Evolutionary conservation across 352 stramenopile genomes (phyloP), one percentile per base, ranked within the genome.

Genomic region (Globisporangium canariense): DNA sequence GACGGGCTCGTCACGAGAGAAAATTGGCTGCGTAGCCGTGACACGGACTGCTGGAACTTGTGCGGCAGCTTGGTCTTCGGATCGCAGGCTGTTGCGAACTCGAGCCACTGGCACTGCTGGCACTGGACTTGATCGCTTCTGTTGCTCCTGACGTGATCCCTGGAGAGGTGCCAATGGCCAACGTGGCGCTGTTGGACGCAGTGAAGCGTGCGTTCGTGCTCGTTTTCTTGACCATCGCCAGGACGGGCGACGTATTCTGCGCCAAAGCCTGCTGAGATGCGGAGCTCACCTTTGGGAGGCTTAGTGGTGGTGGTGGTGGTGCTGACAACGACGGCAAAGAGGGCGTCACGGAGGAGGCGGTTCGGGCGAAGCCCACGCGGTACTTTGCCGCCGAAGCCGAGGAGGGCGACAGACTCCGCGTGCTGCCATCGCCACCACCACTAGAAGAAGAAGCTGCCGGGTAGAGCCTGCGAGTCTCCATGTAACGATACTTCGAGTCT

Each of bases 31-130:
- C 80, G 78, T 18, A 89, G 68, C 0, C 64, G 68, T 36, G 64
- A 77, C 46, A 89, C 80, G 51, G 80, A 77, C 6, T 80, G 68
- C 0, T 76, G 76, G 20, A 89, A 67, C 50, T 89, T 89, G 18
- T 77, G 70, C 0, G 80, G 78, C 1, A 86, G 64, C 40, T 88
- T 89, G 46, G 53, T 32, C 30, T 55, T 56, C 13, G 55, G 54
- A 22, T 28, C 25, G 25, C 25, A 28, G 25, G 25, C 25, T 28
- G 25, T 28, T 28, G 25, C 25, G 25, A 28, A 28, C 25, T 28
- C 25, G 25, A 28, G 25, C 25, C 25, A 28, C 1, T 28, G 2
- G 1, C 25, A 28, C 25, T 28, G 25, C 25, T 28, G 25, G 25
- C 25, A 28, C 25, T 28, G 25, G 25, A 25, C 25, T 2, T 28